Base-by-base conservation (phyloP, 345 rosid species). In the Populus pruinosa region DNA sequence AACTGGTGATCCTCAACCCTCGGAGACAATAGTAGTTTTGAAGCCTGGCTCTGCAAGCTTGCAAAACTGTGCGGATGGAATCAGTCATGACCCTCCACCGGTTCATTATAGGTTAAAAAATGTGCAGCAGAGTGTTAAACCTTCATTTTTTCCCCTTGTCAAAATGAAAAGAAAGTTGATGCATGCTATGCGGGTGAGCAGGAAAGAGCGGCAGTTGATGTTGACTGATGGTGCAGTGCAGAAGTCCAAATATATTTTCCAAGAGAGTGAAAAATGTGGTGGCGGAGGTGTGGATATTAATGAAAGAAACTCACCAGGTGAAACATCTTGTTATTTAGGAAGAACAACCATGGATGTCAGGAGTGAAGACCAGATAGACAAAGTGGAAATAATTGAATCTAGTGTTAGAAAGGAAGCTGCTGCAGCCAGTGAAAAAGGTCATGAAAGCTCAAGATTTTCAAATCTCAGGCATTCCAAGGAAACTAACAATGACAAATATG, bases 151-250 rank as follows among this genome's bases (percentile, higher is more conserved):
- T 78, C 82, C 88, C 61, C 86, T 89, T 36, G 80, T 81, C 74
- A 86, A 83, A 82, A 74, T 93, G 84, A 89, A 84, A 74, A 90
- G 87, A 86, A 93, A 86, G 80, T 77, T 90, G 86, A 87, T 84
- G 74, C 87, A 79, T 50, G 90, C 89, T 71, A 82, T 88, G 67
- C 86, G 83, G 41, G 69, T 82, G 65, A 76, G 87, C 82, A 83
- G 85, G 73, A 87, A 85, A 35, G 85, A 66, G 70, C 73, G 62
- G 77, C 55, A 55, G 62, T 73, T 59, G 41, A 55, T 43, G 68
- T 71, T 76, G 41, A 79, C 69, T 53, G 77, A 70, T 71, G 62
- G 38, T 44, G 36, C 6, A 21, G 75, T 49, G 70, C 41, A 61
- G 39, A 76, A 69, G 78, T 77, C 79, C 4, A 70, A 56, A 4